A percentile compares a stretch with the other conserved stretches of the same genome.
Conservation (phyloP, 2,329 filamentous ascomycete species). For the Claviceps africana region DNA sequence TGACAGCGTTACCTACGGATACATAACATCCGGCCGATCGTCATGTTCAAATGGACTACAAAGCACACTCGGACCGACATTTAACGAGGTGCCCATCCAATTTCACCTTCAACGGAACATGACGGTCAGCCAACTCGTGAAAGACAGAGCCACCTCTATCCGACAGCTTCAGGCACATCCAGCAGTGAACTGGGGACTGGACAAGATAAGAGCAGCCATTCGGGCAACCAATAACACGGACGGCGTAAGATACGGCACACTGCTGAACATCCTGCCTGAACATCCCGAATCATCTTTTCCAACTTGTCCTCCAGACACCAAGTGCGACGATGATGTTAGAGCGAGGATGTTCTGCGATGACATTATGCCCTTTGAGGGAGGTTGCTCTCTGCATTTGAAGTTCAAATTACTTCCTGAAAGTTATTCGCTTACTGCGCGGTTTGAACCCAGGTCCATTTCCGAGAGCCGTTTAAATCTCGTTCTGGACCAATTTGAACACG, state of each 20-base stretch:
- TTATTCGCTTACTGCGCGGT: not conserved
- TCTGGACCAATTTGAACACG: constrained; percentile 4
- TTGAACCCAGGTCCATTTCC: not conserved
- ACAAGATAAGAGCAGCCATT: not conserved
- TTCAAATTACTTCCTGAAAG: not conserved
- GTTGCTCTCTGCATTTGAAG: not conserved
- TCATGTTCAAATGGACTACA: not conserved
- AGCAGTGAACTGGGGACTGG: not conserved
- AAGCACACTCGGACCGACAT: constrained; percentile 3
- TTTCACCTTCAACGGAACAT: not conserved
- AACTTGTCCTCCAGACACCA: not conserved
- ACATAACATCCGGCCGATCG: constrained; percentile 1
- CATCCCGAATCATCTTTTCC: not conserved
- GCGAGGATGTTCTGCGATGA: not conserved
- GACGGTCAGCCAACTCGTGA: constrained; percentile 3
- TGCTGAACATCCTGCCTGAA: constrained; percentile 1
- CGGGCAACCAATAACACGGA: not conserved
- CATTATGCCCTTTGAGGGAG: not conserved
- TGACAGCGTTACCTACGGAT: constrained; percentile 4
- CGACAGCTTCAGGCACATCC: constrained; percentile 1
- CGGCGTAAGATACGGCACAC: not conserved
- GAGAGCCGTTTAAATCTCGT: not conserved
- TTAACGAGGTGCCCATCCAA: constrained; percentile 4
- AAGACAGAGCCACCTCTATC: not conserved
- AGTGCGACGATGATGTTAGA: not conserved